Evolutionary conservation across 2,329 filamentous ascomycete genomes (phyloP).

Genomic region (Fusarium dlaminii): DNA sequence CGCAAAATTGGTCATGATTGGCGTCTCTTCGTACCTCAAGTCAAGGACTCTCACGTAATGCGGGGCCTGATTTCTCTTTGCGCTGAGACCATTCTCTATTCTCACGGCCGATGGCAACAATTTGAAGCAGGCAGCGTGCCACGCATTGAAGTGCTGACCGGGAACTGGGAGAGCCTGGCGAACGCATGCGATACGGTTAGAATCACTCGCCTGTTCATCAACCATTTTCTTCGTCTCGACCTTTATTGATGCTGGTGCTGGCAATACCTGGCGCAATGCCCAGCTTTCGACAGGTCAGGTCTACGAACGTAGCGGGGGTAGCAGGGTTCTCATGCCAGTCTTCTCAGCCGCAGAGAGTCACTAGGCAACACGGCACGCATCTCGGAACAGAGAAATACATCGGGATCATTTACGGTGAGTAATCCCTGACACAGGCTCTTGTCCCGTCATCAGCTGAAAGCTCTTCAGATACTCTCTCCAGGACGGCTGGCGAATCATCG

Average conservation of each 20-base stretch:
- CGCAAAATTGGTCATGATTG: not conserved
- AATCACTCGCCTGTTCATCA: not conserved
- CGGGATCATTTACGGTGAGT: no score
- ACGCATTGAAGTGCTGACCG: not conserved
- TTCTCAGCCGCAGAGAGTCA: not conserved
- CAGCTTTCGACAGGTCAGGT: not conserved
- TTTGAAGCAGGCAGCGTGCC: not conserved
- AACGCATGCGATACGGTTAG: not conserved
- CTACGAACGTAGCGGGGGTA: not conserved
- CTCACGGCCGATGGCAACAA: not conserved
- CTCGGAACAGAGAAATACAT: no score
- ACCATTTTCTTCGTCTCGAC: not conserved
- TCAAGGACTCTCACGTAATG: not conserved
- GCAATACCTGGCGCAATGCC: not conserved
- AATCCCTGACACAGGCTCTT: no score
- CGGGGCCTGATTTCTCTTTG: no score
- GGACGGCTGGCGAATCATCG: no score
- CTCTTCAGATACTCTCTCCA: no score
- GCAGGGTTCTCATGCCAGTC: not conserved
- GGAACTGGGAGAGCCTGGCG: not conserved
- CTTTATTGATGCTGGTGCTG: not conserved
- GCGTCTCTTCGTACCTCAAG: not conserved
- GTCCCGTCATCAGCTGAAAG: no score
- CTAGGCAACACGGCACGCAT: no score
- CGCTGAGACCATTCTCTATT: not conserved